Base-by-base conservation (phyloP, 176 grass and related monocot species). In the Saccharum officinarum region DNA sequence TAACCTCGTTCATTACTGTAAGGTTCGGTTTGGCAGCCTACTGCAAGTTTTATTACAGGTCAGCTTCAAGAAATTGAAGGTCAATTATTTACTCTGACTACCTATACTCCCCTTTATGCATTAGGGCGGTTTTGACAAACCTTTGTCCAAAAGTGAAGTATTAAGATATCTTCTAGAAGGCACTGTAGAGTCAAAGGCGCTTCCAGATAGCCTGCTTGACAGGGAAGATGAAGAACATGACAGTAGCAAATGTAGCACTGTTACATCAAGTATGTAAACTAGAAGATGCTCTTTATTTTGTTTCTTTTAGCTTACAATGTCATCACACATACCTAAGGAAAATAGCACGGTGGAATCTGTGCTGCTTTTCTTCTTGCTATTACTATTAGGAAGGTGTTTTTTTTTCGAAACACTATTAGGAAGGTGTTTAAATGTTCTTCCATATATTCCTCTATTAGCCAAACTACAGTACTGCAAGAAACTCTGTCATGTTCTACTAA, bases 151-250 rank as follows among this genome's bases (percentile, higher is more conserved):
- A 82, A 87, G 81, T 30, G 89, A 92, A 79, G 63, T 80, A 20
- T 78, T 98, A 45, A 92, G 90, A 69, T 89, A 86, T 88, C 54
- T 95, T 79, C 81, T 95, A n/a, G 96, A 95, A 81, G 93, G 89
- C 37, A 81, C 77, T 82, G 52, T 94, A 12, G 89, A 91, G 78
- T 79, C 83, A 12, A 79, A 46, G 75, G 79, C 71, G 23, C 80
- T 90, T 87, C 52, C 88, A 71, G 89, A 87, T 42, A 63, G 14
- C 75, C 64, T 93, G 26, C 75, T 82, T 85, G 93, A 94, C 45
- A 71, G 46, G 39, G 92, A 83, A 22, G 86, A 87, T 87, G 88
- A 66, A 87, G 91, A 89, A 45, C 34, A 84, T 83, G 78, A 83
- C 31, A 10, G 15, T 46, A 60, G 54, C 71, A 74, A 73, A 28